Conservation (phyloP, 208 protist genomes). For the Acanthamoeba triangularis region DNA sequence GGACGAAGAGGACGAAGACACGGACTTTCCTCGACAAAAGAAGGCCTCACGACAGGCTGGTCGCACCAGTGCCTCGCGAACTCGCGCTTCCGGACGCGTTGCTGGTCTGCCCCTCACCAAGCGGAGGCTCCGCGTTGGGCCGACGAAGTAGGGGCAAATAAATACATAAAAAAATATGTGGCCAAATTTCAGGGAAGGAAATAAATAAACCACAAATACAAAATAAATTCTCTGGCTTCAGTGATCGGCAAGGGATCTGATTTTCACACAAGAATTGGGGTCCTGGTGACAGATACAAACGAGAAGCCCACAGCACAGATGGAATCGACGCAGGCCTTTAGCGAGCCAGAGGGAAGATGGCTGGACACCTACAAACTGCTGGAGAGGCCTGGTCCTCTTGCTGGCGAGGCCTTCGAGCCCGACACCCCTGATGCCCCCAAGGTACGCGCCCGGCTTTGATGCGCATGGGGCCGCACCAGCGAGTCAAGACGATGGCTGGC, state of each 20-base stretch:
- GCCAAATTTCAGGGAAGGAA: no score
- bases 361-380: conserved; percentile 21
- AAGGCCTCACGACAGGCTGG: no score
- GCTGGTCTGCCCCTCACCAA: background rate
- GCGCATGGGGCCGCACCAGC: no score
- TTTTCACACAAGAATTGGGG: background rate
- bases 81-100: no score
- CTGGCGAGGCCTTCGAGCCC: conserved; percentile 45
- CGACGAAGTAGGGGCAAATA: background rate
- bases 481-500: background rate
- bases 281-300: no score
- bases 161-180: no score
- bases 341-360: conserved; percentile 49
- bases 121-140: background rate
- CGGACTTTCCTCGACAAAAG: no score
- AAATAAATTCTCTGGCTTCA: background rate
- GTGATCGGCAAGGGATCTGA: background rate
- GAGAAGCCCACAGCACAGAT: background rate
- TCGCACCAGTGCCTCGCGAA: no score
- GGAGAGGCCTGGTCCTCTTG: conserved; percentile 14
- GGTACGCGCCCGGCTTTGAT: background rate
- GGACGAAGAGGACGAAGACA: background rate
- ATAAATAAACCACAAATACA: no score
- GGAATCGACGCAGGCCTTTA: conserved; percentile 2
- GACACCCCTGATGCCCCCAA: conserved; percentile 34